Percentiles rank a stretch among this genome's conserved stretches.
Evolutionary conservation across 495 filamentous ascomycete species (phyloP).

Genomic region (Sphaerosporella brunnea): DNA sequence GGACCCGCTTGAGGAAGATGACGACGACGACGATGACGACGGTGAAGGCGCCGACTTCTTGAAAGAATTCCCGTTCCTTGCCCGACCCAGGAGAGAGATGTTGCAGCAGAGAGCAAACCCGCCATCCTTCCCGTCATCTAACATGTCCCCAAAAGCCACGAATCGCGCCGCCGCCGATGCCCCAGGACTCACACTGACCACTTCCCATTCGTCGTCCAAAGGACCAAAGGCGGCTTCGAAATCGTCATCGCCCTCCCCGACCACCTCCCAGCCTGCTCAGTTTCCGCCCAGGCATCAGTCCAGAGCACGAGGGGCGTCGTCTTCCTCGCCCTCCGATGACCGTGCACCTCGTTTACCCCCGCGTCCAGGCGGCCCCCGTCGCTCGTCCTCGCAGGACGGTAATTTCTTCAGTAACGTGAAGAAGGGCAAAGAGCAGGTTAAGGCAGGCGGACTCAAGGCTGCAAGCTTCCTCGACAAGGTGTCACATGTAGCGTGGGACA

Average conservation of each 20-base stretch:
- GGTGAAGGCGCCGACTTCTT: background rate
- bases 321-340: conserved; percentile 18
- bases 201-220: conserved; percentile 1
- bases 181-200: background rate
- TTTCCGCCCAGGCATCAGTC: background rate
- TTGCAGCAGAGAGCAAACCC: conserved; percentile 2
- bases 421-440: conserved; percentile 20
- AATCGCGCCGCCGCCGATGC: background rate
- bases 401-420: conserved; percentile 24
- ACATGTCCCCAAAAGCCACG: background rate
- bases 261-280: background rate
- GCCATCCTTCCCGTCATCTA: background rate
- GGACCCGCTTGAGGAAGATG: too few species aligned
- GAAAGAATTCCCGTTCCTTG: background rate
- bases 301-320: conserved; percentile 5
- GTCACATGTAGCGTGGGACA: conserved; percentile 23
- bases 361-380: conserved; percentile 16
- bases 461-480: conserved; percentile 24
- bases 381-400: conserved; percentile 22
- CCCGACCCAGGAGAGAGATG: background rate
- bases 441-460: conserved; percentile 21
- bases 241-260: background rate
- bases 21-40: too few species aligned
- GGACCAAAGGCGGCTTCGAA: conserved; percentile 8
- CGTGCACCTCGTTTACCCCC: conserved; percentile 15